These are phyloP conservation scores for Penicillium crustosum DNA, from an alignment of 2,329 filamentous ascomycete genomes.

Conservation along the genomic window DNA sequence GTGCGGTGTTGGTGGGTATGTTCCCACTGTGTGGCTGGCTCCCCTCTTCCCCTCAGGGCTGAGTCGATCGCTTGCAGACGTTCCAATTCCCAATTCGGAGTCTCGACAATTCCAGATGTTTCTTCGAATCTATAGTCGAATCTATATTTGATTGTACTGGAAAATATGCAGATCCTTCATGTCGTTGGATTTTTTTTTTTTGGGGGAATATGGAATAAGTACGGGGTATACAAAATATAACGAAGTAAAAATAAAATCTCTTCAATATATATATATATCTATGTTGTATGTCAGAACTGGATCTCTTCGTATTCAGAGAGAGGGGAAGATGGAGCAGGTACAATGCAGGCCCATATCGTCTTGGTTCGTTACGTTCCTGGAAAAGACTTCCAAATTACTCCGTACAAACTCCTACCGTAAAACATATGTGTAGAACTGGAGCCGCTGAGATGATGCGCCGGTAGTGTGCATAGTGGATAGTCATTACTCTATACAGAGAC, in stretches of 20 bases:
- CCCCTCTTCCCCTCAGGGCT: background rate
- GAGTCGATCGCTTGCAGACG: background rate
- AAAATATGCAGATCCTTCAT: background rate
- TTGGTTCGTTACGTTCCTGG: background rate
- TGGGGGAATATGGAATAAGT: too few relatives aligned
- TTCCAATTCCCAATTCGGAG: background rate
- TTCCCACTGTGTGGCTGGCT: background rate
- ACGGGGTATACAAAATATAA: too few relatives aligned
- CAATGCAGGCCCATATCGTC: background rate
- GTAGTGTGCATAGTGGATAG: slow-evolving; percentile 4
- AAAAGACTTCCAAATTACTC: background rate
- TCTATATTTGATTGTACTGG: background rate
- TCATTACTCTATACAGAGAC: background rate
- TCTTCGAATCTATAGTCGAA: background rate
- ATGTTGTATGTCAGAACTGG: background rate
- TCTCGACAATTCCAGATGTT: background rate
- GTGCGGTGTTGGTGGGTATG: background rate
- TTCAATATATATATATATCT: too few relatives aligned
- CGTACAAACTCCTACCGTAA: background rate
- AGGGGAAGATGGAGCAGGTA: slow-evolving; percentile 3
- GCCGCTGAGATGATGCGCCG: background rate
- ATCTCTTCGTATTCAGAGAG: background rate
- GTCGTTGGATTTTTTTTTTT: background rate
- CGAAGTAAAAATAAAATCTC: background rate
- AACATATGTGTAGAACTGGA: background rate